Base-by-base conservation (phyloP, 768 basidiomycete genomes). In the Auricularia heimuer region DNA sequence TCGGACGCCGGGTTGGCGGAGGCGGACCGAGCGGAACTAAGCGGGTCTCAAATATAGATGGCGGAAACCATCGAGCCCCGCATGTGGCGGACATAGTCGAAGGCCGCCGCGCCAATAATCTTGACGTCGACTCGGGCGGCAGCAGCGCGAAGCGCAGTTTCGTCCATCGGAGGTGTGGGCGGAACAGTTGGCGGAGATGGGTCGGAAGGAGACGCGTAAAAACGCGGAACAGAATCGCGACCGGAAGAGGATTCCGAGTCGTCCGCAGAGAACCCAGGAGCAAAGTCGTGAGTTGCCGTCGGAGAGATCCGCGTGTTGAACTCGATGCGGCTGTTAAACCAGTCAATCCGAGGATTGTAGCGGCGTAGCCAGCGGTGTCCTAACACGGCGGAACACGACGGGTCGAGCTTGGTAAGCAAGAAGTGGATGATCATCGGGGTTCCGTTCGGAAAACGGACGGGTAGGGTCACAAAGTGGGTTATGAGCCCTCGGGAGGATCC, bases 291-390 rank as follows among this genome's bases (percentile, higher is more conserved):
- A 61, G 63, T 14, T 44, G 14, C 54, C 54, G 54, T n/a, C 12
- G 18, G 24, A 21, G 65, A 7, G 16, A 36, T 16, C 18, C 62
- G 33, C 8, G 63, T 61, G 14, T 34, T n/a, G 34, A 44, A 47
- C 33, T 63, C 44, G 7, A 44, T 44, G 62, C 44, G 54, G 21
- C 18, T 21, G 54, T 62, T 65, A 66, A 39, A 63, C 68, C 66
- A 70, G 64, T 70, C 69, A 70, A 70, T 70, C 67, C 65, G 67
- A 58, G 54, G 68, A 69, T 70, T 70, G 68, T 65, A 69, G 64
- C 51, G 63, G 63, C 44, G 33, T 51, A 68, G 64, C 68, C 68
- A 68, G 64, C 62, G 62, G 33, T 65, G 62, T 62, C 67, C 64
- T 14, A 68, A 54, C 14, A 68, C 68, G 6, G 64, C 65, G n/a